These are phyloP conservation scores for Daldinia grandis DNA, from an alignment of 495 filamentous ascomycete genomes.

Conservation along the genomic window DNA sequence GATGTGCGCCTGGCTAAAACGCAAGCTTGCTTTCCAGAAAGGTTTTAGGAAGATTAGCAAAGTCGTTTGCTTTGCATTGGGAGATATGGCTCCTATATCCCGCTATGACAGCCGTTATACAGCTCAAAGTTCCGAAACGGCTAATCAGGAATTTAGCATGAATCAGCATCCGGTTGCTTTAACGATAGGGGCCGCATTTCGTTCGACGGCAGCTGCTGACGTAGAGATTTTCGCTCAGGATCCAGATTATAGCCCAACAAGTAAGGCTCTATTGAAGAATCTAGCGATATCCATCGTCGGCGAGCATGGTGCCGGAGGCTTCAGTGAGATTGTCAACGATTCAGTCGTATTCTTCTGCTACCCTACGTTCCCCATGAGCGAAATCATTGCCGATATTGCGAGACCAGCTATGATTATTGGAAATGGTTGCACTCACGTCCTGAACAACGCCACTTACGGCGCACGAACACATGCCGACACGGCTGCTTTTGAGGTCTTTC, in stretches of 20 bases:
- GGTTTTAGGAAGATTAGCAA: conserved; percentile 15
- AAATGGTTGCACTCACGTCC: neutral
- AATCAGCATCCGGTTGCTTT: conserved; percentile 10
- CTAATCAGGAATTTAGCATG: neutral
- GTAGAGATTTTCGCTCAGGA: conserved; percentile 18
- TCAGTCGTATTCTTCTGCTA: conserved; percentile 36
- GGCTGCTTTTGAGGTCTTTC: neutral
- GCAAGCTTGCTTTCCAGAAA: neutral
- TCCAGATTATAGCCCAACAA: conserved; percentile 1
- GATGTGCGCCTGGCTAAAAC: conserved; percentile 1
- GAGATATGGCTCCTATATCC: conserved; percentile 1
- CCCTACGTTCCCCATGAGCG: conserved; percentile 32
- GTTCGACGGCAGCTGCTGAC: neutral
- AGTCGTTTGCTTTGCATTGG: conserved; percentile 22
- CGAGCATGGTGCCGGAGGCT: conserved; percentile 40
- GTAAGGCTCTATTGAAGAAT: neutral
- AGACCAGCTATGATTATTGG: conserved; percentile 46
- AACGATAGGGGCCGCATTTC: neutral
- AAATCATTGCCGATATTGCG: conserved; percentile 41
- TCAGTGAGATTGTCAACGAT: conserved; percentile 37
- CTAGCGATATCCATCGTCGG: conserved; percentile 24
- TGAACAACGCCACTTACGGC: neutral
- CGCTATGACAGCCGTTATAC: neutral
- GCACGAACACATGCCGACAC: neutral
- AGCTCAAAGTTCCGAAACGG: neutral